A percentile compares a stretch with the other conserved stretches of the same genome.
Conservation (phyloP, 2,329 filamentous ascomycete species). For the Cercospora janseana region DNA sequence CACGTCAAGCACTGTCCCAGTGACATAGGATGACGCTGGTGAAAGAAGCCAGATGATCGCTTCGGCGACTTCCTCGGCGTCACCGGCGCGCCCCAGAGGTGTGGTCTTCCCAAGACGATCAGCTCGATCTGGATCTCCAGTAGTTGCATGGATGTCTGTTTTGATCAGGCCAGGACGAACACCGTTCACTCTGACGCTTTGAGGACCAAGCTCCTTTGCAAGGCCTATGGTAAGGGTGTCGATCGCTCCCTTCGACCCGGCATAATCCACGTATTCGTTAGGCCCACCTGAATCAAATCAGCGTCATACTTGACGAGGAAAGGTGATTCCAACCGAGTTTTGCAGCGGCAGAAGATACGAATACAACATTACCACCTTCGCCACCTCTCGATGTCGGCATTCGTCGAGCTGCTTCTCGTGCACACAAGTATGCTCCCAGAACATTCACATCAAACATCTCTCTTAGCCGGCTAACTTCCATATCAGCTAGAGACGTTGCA, state of each 20-base stretch:
- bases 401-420: conserved; percentile 31
- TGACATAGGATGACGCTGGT: conserved; percentile 25
- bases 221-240: conserved; percentile 32
- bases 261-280: conserved; percentile 33
- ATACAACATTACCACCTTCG: conserved; percentile 26
- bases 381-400: conserved; percentile 20
- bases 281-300: conserved; percentile 1
- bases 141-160: conserved; percentile 31
- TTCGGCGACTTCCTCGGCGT: conserved; percentile 32
- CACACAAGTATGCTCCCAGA: conserved; percentile 32
- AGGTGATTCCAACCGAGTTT: conserved; percentile 26
- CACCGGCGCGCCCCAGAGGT: conserved; percentile 30
- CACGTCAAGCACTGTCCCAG: conserved; percentile 27
- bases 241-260: conserved; percentile 33
- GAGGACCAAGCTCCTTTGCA: conserved; percentile 31
- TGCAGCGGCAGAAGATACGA: conserved; percentile 32
- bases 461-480: conserved; percentile 25
- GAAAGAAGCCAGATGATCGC: conserved; percentile 32
- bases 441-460: conserved; percentile 32
- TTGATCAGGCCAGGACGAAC: conserved; percentile 32
- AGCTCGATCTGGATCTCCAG: conserved; percentile 28
- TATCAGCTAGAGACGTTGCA: conserved; percentile 28
- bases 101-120: conserved; percentile 28
- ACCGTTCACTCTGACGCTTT: conserved; percentile 30
- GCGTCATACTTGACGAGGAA: neutral